A percentile compares a stretch with the other conserved stretches of the same genome.
Conservation (phyloP, 1,284 basidiomycete species). For the Microbotryum saponariae region DNA sequence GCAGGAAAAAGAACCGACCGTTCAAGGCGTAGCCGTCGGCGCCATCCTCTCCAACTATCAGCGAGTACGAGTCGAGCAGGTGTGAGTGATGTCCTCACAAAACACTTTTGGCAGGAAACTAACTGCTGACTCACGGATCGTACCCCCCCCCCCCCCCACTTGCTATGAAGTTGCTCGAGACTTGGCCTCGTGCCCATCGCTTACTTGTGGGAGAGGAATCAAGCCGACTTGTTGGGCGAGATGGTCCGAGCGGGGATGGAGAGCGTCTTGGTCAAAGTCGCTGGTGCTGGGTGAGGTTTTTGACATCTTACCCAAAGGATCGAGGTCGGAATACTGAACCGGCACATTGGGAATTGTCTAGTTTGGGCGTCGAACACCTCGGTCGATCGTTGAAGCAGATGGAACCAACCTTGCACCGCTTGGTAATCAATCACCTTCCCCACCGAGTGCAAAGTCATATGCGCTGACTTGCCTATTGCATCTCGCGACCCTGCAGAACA, state of each 20-base stretch:
- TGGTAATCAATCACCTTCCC: slow-evolving; percentile 51
- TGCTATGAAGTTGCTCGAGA: slow-evolving; percentile 63
- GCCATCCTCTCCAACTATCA: slow-evolving; percentile 98
- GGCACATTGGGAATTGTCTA: slow-evolving; percentile 55
- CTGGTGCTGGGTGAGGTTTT: slow-evolving; percentile 63
- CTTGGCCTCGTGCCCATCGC: slow-evolving; percentile 71
- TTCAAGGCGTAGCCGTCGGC: slow-evolving; percentile 83
- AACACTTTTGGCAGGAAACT: not conserved
- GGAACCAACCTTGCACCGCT: slow-evolving; percentile 60
- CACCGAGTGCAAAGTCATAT: too few relatives aligned
- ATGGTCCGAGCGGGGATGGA: slow-evolving; percentile 77
- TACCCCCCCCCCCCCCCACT: too few relatives aligned
- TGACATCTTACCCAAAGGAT: not conserved
- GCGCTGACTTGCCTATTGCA: too few relatives aligned
- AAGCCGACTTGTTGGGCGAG: slow-evolving; percentile 70
- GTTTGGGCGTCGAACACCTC: slow-evolving; percentile 54
- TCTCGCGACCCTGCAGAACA: slow-evolving; percentile 50
- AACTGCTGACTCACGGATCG: too few relatives aligned
- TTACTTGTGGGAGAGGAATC: slow-evolving; percentile 91
- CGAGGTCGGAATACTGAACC: slow-evolving; percentile 44
- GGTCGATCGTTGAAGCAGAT: slow-evolving; percentile 70
- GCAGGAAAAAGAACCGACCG: slow-evolving; percentile 13
- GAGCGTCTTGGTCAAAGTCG: slow-evolving; percentile 88
- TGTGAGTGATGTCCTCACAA: slow-evolving; percentile 46
- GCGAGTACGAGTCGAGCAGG: slow-evolving; percentile 92